Conservation (phyloP, 257 asterid species). For the Eucommia ulmoides region DNA sequence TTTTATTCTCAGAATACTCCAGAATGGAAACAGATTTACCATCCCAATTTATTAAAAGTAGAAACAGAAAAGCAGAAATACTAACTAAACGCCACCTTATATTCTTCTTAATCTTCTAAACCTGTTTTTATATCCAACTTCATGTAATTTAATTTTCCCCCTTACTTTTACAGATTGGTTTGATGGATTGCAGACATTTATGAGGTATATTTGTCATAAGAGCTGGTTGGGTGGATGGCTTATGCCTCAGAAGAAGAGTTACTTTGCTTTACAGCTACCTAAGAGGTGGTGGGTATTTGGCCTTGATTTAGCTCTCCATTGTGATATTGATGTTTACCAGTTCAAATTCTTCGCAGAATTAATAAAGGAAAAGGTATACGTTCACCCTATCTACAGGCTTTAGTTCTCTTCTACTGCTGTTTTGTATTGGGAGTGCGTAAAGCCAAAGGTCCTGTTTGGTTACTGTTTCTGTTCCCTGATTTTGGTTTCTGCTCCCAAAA, state of each 20-base stretch:
- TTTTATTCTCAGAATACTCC: too few species aligned
- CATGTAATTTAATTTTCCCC: too few species aligned
- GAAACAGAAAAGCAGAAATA: too few species aligned
- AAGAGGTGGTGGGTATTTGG: constrained; percentile 99
- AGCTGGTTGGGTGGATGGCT: constrained; percentile 99
- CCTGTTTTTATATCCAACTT: too few species aligned
- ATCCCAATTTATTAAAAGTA: too few species aligned
- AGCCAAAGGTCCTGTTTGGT: too few species aligned
- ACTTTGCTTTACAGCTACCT: constrained; percentile 93
- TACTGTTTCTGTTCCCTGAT: too few species aligned
- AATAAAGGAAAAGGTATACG: constrained; percentile 67
- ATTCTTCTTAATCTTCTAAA: too few species aligned
- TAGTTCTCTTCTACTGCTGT: background rate
- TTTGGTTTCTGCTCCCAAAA: too few species aligned
- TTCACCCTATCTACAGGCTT: constrained; percentile 3
- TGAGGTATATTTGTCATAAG: constrained; percentile 95
- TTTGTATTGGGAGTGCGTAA: constrained; percentile 1
- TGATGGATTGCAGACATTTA: constrained; percentile 97
- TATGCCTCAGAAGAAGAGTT: constrained; percentile 98
- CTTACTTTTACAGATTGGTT: constrained; percentile 75
- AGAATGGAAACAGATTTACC: too few species aligned
- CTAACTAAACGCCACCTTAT: too few species aligned
- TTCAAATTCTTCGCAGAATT: constrained; percentile 90
- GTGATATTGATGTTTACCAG: constrained; percentile 86
- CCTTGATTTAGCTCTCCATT: constrained; percentile 93